Base-by-base conservation (phyloP, 1,284 basidiomycete genomes). In the Inonotus obliquus region DNA sequence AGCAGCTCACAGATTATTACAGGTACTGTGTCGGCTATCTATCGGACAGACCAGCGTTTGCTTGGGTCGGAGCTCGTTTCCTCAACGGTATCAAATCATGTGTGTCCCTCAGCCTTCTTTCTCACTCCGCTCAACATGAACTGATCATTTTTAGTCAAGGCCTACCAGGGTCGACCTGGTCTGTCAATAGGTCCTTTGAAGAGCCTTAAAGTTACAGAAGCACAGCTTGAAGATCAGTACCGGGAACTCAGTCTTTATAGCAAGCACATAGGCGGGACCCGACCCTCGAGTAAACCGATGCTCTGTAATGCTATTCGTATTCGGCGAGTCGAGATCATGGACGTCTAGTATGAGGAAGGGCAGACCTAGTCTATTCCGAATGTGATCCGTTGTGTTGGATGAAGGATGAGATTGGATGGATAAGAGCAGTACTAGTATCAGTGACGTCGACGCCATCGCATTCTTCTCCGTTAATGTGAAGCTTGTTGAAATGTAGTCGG, bases 41-140 rank as follows among this genome's bases (percentile, higher is more conserved):
- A 14, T 17, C 9, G 6, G 23, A 39, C 11, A 61, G 51, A 41
- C 25, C 47, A 6, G 23, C 54, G 19, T 61, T 61, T 54, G 60
- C 60, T 32, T 61, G 60, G 60, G 27, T 61, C 13, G 60, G 60
- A n/a, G 60, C 54, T 14, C 44, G 54, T 6, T 61, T 47, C 23
- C 44, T 61, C 21, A 56, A 61, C 47, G 21, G 56, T 10, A 61
- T 61, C 54, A 61, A 61, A 21, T 38, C 59, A 14, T 60, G 59
- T 48, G 45, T 29, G 59, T 54, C 23, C 1, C n/a, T n/a, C 5
- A 19, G 17, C 14, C 35, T 13, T 38, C 14, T 14, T 32, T 23
- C 41, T 44, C 41, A n/a, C 41, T n/a, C 19, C n/a, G 6, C 9
- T n/a, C 9, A 54, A 10, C n/a, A 9, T 21, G 17, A 25, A 10